Evolutionary conservation across 2,329 filamentous ascomycete species (phyloP).

Genomic region (Blumeria graminis): DNA sequence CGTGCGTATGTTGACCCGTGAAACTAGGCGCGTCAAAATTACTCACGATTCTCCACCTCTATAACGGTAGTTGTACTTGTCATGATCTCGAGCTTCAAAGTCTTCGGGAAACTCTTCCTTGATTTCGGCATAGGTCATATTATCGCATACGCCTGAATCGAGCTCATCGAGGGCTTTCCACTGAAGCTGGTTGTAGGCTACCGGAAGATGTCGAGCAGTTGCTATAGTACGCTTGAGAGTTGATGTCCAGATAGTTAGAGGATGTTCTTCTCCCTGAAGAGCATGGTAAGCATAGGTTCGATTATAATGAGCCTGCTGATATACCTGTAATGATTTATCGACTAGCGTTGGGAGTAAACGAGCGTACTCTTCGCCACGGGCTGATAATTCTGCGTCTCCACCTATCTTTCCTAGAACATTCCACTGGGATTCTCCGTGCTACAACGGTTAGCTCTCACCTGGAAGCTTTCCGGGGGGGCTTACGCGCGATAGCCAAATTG

Average conservation of each 20-base stretch:
- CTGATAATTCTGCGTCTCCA: constrained; percentile 69
- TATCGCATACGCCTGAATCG: constrained; percentile 88
- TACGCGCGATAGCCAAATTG: constrained; percentile 87
- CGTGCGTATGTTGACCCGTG: constrained; percentile 1
- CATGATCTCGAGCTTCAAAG: constrained; percentile 82
- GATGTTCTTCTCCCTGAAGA: constrained; percentile 19
- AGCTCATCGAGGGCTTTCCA: constrained; percentile 98
- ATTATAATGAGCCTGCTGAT: constrained; percentile 12
- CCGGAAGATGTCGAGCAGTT: constrained; percentile 60
- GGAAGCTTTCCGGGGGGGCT: constrained; percentile 15
- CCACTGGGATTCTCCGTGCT: constrained; percentile 88
- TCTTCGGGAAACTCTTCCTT: constrained; percentile 79
- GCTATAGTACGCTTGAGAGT: constrained; percentile 70
- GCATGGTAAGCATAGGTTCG: background rate
- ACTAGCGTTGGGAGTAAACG: constrained; percentile 65
- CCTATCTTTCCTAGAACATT: constrained; percentile 83
- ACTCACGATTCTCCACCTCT: constrained; percentile 65
- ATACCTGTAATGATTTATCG: constrained; percentile 62
- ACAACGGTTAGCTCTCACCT: background rate
- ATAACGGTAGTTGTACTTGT: constrained; percentile 99
- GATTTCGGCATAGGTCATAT: constrained; percentile 72
- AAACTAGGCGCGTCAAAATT: background rate
- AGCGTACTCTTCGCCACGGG: constrained; percentile 71
- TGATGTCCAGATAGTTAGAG: constrained; percentile 51
- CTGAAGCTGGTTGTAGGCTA: constrained; percentile 75